Evolutionary conservation across 2,329 filamentous ascomycete genomes (phyloP).

Genomic region (Biscogniauxia mediterranea): DNA sequence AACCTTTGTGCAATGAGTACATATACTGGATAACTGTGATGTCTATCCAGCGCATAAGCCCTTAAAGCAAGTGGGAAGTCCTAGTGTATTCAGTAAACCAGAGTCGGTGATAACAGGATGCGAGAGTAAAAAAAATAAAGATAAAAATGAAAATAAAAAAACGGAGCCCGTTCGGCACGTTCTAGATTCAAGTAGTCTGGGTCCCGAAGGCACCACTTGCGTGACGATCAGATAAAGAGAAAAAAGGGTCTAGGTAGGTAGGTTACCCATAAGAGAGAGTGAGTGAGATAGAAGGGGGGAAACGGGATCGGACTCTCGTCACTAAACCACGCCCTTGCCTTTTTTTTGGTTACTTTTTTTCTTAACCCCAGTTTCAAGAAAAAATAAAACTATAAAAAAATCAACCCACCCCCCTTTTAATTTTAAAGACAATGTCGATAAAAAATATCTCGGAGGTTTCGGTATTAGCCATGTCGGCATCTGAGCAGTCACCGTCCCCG

Average conservation of each 20-base stretch:
- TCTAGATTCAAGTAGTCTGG: neutral
- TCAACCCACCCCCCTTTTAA: neutral
- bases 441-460: neutral
- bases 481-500: conserved; percentile 41
- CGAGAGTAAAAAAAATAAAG: neutral
- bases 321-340: neutral
- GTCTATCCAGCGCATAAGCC: neutral
- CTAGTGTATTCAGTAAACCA: neutral
- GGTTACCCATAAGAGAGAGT: neutral
- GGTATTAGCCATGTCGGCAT: neutral
- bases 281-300: neutral
- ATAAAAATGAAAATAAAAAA: neutral
- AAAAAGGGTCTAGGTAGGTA: too few relatives aligned
- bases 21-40: neutral
- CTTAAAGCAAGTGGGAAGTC: neutral
- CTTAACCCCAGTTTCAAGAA: too few relatives aligned
- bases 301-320: neutral
- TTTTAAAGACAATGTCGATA: neutral
- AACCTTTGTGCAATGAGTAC: too few relatives aligned
- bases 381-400: neutral
- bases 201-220: neutral
- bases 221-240: neutral
- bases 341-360: neutral
- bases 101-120: neutral
- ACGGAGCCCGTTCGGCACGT: neutral